Base-by-base conservation (phyloP, 495 filamentous ascomycete genomes). In the Xylaria scruposa region DNA sequence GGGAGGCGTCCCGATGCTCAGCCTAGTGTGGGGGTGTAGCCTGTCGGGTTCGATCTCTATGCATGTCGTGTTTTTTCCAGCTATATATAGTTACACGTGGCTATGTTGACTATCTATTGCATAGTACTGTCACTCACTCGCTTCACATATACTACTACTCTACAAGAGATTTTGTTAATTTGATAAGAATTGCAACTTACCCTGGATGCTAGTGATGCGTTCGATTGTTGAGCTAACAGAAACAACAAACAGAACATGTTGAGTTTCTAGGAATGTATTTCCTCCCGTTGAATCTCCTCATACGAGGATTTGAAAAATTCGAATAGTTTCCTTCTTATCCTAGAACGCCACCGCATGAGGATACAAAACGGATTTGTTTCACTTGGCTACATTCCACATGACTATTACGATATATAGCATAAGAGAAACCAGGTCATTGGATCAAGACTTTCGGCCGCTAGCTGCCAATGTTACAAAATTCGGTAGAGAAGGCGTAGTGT, bases 51-150 rank as follows among this genome's bases (percentile, higher is more conserved):
- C 49, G 24, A 56, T 56, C 21, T 54, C 21, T 10, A 54, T 21
- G 12, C 21, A 56, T 31, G 53, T 56, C 53, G 12, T 56, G 53
- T 31, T 56, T 56, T 56, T 56, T 5, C 4, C 4, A 56, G 53
- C 53, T 56, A 56, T 56, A 31, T 56, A 56, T 56, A 56, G 53
- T 12, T 56, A 56, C 51, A 54, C 5, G 51, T 56, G 21, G 53
- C 53, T 56, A 56, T 56, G 21, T 31, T 15, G 53, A 24, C 1
- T 31, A 31, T 1, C 1, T 31, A 17, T 31, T 31, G 5, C 4
- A 4, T 26, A 31, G 26, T 29, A 31, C 15, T 56, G 4, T 15
- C 15, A 12, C 24, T 29, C 10, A 2, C 24, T 12, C 26, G 13
- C 49, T 13, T 26, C 49, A 54, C 29, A 29, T 54, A 15, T 36